Conservation (phyloP, 306 rosid species). For the Begonia masoniana region DNA sequence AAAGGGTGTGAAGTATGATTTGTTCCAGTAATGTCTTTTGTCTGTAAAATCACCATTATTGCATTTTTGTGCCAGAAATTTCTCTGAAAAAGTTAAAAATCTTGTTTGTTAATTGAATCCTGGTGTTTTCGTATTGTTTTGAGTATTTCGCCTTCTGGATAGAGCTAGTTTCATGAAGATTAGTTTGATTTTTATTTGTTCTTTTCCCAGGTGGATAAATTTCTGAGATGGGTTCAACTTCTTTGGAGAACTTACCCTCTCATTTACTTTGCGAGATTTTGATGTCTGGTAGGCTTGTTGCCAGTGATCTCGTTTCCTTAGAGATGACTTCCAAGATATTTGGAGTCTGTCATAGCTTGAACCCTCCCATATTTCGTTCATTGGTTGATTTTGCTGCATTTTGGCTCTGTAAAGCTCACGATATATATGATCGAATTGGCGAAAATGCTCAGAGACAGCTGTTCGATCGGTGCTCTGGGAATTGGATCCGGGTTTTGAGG, state of each 20-base stretch:
- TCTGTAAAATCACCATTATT: too few relatives aligned
- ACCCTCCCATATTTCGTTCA: slow-evolving; percentile 56
- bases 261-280: slow-evolving; percentile 71
- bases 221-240: slow-evolving; percentile 16
- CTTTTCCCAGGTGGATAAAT: not conserved
- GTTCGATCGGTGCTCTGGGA: slow-evolving; percentile 60
- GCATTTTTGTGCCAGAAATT: too few relatives aligned
- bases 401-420: slow-evolving; percentile 50
- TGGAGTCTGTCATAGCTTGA: slow-evolving; percentile 25
- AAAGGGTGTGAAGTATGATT: too few relatives aligned
- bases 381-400: slow-evolving; percentile 64
- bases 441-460: slow-evolving; percentile 43
- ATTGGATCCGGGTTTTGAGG: slow-evolving; percentile 81
- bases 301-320: slow-evolving; percentile 58
- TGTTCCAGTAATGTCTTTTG: too few relatives aligned
- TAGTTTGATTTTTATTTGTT: not conserved
- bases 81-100: too few relatives aligned
- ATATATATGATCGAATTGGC: slow-evolving; percentile 30
- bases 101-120: too few relatives aligned
- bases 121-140: not conserved
- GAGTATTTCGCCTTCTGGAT: not conserved
- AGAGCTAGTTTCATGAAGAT: slow-evolving; percentile 2
- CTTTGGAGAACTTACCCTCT: slow-evolving; percentile 41
- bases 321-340: slow-evolving; percentile 67
- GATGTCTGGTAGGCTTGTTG: slow-evolving; percentile 54